Evolutionary conservation across 192 early-diverging fungal genomes (phyloP).

Genomic region (Mortierella claussenii): DNA sequence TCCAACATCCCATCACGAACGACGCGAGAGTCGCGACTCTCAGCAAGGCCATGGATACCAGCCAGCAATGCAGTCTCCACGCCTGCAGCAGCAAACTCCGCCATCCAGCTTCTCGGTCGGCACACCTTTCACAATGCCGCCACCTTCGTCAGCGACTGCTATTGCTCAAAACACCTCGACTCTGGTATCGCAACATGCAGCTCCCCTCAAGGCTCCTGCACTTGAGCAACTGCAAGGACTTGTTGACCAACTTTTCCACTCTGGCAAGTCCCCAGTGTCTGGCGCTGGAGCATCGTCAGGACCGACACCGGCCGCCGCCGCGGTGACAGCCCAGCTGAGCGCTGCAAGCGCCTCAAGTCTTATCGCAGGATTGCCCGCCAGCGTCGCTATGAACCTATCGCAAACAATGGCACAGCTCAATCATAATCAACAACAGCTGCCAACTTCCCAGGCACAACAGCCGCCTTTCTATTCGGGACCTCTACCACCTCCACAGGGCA

Average conservation of each 20-base stretch:
- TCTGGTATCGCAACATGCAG: neutral
- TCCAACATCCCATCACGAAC: constrained; percentile 5
- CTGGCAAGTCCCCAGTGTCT: neutral
- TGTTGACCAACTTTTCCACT: constrained; percentile 41
- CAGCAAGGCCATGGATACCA: neutral
- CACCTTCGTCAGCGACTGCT: neutral
- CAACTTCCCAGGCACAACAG: neutral
- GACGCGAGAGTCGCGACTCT: constrained; percentile 20
- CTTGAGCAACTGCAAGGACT: constrained; percentile 41
- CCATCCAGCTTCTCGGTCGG: neutral
- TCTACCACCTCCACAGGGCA: constrained; percentile 4
- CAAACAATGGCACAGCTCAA: constrained; percentile 33
- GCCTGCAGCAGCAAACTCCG: neutral
- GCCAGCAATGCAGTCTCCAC: neutral
- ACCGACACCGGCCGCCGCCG: constrained; percentile 31
- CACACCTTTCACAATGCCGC: neutral
- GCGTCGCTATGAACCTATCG: constrained; percentile 22
- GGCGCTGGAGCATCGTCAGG: constrained; percentile 2
- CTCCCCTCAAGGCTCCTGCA: constrained; percentile 14
- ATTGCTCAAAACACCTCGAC: neutral
- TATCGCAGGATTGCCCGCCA: constrained; percentile 26
- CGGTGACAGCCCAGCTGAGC: constrained; percentile 29
- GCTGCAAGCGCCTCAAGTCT: constrained; percentile 9
- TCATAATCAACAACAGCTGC: constrained; percentile 14
- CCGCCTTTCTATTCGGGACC: constrained; percentile 7